Conservation (phyloP, 805 yeast species). For the Kluyveromyces starmeri region DNA sequence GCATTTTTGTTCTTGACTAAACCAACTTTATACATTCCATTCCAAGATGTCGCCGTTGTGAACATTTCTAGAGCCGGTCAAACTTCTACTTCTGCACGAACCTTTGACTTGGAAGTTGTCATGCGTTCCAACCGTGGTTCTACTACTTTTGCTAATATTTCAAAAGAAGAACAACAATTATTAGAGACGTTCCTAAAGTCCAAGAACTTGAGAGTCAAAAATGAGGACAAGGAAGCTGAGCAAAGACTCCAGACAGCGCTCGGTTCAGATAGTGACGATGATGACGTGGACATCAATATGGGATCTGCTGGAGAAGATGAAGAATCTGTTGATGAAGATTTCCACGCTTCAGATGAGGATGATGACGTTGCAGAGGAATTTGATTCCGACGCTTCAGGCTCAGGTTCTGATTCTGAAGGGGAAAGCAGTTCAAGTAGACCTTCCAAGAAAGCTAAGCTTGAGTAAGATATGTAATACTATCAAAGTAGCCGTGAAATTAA, state of each 20-base stretch:
- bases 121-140: constrained; percentile 57
- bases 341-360: constrained; percentile 39
- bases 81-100: constrained; percentile 66
- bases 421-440: constrained; percentile 30
- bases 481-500: too few relatives aligned
- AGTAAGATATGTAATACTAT: constrained; percentile 5
- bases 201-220: constrained; percentile 72
- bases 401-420: constrained; percentile 24
- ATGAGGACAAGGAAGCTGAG: constrained; percentile 85
- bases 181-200: constrained; percentile 69
- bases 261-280: constrained; percentile 45
- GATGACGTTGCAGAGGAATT: constrained; percentile 81
- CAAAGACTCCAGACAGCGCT: constrained; percentile 70
- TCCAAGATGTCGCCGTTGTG: constrained; percentile 65
- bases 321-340: constrained; percentile 82
- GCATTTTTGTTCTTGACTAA: constrained; percentile 86
- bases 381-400: constrained; percentile 47
- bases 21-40: constrained; percentile 88
- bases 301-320: constrained; percentile 76
- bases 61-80: constrained; percentile 85
- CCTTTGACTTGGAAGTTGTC: constrained; percentile 82
- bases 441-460: constrained; percentile 30
- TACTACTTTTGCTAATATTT: constrained; percentile 81
- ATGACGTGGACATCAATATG: constrained; percentile 40
- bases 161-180: constrained; percentile 77